phyloP scores from a whole-genome alignment of 176 grass and related monocot species.

The Elaeis guineensis region DNA sequence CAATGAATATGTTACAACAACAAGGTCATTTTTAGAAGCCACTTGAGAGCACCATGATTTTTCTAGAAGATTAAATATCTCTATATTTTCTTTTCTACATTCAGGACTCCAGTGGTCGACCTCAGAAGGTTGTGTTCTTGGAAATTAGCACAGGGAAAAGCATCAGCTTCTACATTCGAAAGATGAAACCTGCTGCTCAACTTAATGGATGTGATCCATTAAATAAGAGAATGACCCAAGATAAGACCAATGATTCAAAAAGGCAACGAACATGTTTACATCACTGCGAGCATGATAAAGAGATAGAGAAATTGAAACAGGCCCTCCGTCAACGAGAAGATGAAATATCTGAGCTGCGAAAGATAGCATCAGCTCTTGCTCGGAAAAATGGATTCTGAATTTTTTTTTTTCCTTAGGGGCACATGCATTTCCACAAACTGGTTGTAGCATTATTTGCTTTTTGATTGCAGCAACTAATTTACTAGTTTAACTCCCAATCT shows the following conservation, averaged over 20 bases:
- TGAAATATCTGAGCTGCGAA: conserved; percentile 21
- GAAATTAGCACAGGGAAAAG: conserved; percentile 8
- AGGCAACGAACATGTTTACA: conserved; percentile 32
- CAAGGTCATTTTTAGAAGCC: neutral
- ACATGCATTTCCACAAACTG: too few relatives aligned
- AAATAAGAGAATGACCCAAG: conserved; percentile 25
- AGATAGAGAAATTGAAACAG: conserved; percentile 14
- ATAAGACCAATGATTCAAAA: conserved; percentile 13
- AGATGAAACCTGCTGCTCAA: conserved; percentile 28
- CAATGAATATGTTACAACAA: conserved; percentile 40
- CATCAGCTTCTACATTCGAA: conserved; percentile 22
- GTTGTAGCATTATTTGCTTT: too few relatives aligned
- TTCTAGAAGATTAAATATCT: neutral
- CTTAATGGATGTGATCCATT: conserved; percentile 9
- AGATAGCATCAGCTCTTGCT: neutral
- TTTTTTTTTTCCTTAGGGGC: too few relatives aligned
- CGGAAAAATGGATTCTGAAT: too few relatives aligned
- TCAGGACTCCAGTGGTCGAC: conserved; percentile 14
- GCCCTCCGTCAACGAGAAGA: conserved; percentile 12
- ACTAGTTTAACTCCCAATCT: too few relatives aligned
- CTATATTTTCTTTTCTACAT: neutral
- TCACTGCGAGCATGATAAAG: conserved; percentile 19
- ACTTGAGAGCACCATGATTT: conserved; percentile 8
- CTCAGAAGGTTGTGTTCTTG: conserved; percentile 11
- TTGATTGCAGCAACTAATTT: too few relatives aligned